phyloP scores from a whole-genome alignment of 306 rosid species.

The Vigna mungo region DNA sequence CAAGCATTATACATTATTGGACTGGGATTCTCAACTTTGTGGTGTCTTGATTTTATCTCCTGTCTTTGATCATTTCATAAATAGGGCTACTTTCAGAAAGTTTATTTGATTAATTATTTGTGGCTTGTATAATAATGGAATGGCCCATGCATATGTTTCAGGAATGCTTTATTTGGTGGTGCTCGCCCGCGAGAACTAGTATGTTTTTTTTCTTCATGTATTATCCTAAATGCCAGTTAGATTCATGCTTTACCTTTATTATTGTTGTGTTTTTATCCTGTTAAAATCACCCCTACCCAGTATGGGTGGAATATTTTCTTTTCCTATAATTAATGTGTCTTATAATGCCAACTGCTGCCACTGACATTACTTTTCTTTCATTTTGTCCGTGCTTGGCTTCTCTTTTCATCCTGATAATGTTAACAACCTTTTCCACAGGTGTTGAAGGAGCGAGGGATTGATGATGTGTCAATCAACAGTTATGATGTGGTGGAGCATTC shows the following conservation, averaged over 20 bases:
- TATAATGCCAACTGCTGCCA: conserved; percentile 18
- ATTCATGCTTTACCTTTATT: not conserved
- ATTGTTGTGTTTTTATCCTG: not conserved
- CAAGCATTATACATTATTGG: conserved; percentile 4
- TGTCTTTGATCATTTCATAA: conserved; percentile 19
- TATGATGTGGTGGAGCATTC: conserved; percentile 65
- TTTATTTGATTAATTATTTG: conserved; percentile 25
- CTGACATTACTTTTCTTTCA: not conserved
- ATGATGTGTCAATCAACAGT: conserved; percentile 60
- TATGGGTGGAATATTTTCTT: not conserved
- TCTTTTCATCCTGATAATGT: conserved; percentile 33
- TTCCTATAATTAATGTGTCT: conserved; percentile 10
- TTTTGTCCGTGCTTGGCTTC: conserved; percentile 26
- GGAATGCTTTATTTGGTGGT: conserved; percentile 92
- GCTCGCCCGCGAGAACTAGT: conserved; percentile 98
- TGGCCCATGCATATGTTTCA: conserved; percentile 54
- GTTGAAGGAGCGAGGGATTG: conserved; percentile 92
- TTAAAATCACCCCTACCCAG: not conserved
- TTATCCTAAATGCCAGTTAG: conserved; percentile 29
- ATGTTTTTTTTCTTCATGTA: conserved; percentile 44
- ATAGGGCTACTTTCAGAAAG: conserved; percentile 30
- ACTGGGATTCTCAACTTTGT: not conserved
- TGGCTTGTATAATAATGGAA: conserved; percentile 37
- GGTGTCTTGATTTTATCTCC: no score
- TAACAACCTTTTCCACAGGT: conserved; percentile 62